phyloP scores from a whole-genome alignment of 148 eudicot genomes.

The Nepenthes gracilis region DNA sequence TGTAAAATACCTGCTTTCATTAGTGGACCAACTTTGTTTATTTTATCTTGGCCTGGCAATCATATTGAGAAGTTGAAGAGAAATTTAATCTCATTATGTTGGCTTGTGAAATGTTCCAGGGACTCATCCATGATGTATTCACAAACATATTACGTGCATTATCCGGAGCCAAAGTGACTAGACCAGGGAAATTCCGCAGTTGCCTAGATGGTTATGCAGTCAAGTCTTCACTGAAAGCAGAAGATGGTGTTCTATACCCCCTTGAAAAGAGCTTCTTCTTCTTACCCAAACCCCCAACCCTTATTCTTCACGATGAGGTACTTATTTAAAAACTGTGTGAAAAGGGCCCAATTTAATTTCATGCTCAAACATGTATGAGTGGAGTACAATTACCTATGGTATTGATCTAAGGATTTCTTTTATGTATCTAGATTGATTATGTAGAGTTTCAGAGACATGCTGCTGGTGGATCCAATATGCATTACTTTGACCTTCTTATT shows the following conservation, averaged over 20 bases:
- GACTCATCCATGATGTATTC: constrained; percentile 91
- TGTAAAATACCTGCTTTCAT: not conserved
- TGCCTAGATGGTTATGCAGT: constrained; percentile 93
- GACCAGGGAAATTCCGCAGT: constrained; percentile 95
- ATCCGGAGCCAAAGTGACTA: constrained; percentile 88
- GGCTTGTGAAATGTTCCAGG: constrained; percentile 25
- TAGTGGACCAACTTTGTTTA: not conserved
- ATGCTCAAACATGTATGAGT: not conserved
- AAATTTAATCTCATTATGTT: not conserved
- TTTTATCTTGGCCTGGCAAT: not conserved
- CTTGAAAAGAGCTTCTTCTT: constrained; percentile 98
- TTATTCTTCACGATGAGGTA: constrained; percentile 97
- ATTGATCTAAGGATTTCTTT: not conserved
- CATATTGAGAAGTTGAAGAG: not conserved
- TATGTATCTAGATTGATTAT: constrained; percentile 56
- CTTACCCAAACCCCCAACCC: constrained; percentile 96
- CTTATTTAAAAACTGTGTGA: not conserved
- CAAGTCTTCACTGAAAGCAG: constrained; percentile 93
- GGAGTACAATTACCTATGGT: not conserved
- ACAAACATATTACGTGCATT: constrained; percentile 76
- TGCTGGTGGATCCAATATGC: constrained; percentile 97
- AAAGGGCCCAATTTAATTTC: no score
- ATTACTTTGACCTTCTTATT: constrained; percentile 89
- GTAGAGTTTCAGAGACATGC: constrained; percentile 96
- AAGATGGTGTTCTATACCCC: constrained; percentile 91